Percentiles rank a stretch among this genome's conserved stretches.
These are phyloP conservation scores for Pichia nanzhaoensis DNA, from an alignment of 805 yeast species.

Conservation along the genomic window DNA sequence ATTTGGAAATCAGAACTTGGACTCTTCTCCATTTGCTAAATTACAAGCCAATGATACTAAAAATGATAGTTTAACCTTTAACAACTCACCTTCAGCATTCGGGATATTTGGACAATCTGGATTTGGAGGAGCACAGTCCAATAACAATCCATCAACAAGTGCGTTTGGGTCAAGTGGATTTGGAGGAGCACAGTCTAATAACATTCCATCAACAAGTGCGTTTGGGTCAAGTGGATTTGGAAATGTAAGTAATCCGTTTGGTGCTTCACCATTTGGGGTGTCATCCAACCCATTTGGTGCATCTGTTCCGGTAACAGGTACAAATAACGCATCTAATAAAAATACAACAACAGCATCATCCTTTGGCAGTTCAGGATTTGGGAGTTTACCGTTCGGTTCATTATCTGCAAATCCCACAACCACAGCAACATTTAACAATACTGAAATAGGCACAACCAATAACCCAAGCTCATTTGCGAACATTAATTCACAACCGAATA, in stretches of 20 bases:
- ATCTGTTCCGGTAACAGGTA: conserved; percentile 1
- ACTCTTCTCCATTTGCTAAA: not conserved
- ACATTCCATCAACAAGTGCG: not conserved
- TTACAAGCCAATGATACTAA: not conserved
- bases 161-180: conserved; percentile 3
- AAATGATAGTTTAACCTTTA: not conserved
- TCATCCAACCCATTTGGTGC: conserved; percentile 3
- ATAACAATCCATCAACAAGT: not conserved
- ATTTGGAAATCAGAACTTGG: conserved; percentile 4
- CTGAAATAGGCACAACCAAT: too few species aligned
- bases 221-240: conserved; percentile 18
- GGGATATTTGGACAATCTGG: not conserved
- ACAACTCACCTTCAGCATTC: not conserved
- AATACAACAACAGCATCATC: conserved; percentile 4
- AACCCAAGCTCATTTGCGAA: not conserved
- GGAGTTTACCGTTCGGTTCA: conserved; percentile 5
- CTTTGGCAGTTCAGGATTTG: conserved; percentile 16
- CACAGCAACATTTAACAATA: not conserved
- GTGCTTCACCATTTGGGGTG: conserved; percentile 1
- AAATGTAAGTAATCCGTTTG: not conserved
- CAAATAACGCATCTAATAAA: not conserved
- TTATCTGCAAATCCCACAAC: conserved; percentile 15
- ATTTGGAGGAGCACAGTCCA: too few species aligned
- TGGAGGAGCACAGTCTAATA: not conserved
- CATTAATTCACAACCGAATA: not conserved